Conservation (phyloP, 2,329 filamentous ascomycete genomes). For the Mycosphaerelloides madeirae region DNA sequence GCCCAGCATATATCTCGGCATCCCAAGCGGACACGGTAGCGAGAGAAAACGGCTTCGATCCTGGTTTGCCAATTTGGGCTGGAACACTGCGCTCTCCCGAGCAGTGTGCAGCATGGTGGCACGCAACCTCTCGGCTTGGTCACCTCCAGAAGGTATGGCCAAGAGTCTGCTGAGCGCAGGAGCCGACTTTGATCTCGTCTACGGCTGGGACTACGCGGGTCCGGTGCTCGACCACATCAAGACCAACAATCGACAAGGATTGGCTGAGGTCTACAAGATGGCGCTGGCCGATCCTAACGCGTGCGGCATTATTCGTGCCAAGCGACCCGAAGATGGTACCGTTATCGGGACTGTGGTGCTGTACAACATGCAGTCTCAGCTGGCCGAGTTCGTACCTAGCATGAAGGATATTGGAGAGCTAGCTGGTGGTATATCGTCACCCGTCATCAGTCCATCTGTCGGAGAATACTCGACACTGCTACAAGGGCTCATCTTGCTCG, state of each 20-base stretch:
- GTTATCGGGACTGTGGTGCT: conserved; percentile 76
- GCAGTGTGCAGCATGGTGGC: conserved; percentile 69
- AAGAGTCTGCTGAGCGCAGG: conserved; percentile 68
- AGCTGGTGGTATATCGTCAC: conserved; percentile 73
- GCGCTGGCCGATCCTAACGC: conserved; percentile 66
- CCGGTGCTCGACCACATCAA: conserved; percentile 70
- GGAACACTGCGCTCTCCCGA: conserved; percentile 66
- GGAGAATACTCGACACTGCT: conserved; percentile 66
- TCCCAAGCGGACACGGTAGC: conserved; percentile 62
- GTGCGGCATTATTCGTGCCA: conserved; percentile 79
- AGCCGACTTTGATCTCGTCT: conserved; percentile 77
- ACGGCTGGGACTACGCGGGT: conserved; percentile 71
- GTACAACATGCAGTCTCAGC: conserved; percentile 63
- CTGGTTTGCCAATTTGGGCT: conserved; percentile 88
- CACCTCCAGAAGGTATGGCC: conserved; percentile 69
- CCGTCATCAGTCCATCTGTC: conserved; percentile 65
- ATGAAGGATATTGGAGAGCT: conserved; percentile 56
- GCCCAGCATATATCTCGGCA: conserved; percentile 80
- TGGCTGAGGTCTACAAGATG: conserved; percentile 72
- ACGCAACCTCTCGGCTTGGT: conserved; percentile 67
- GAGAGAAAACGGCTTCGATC: conserved; percentile 59
- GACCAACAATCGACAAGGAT: conserved; percentile 68
- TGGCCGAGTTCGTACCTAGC: conserved; percentile 66
- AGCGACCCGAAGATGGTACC: conserved; percentile 60
- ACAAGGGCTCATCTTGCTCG: conserved; percentile 75